Evolutionary conservation across 2,329 filamentous ascomycete genomes (phyloP), one percentile per base, ranked within the genome.

Genomic region (Talaromyces islandicus): DNA sequence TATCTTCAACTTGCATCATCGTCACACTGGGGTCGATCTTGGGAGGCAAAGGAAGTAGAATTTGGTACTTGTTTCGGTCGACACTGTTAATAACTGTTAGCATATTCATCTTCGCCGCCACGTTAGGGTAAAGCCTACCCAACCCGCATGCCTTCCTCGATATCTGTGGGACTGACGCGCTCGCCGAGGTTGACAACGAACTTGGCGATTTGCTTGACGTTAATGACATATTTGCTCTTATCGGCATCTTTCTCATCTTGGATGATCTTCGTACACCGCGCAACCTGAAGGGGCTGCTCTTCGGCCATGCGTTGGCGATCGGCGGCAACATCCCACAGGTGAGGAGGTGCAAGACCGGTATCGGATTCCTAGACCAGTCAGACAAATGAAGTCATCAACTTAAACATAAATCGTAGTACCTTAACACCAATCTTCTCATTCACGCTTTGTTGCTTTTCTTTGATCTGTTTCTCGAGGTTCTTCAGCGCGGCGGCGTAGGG

Each of bases 1-100:
- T 99, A 80, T 99, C 94, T 81, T 99, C 94, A 65, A 99, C 94
- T 56, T 94, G 97, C 94, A 99, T 99, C 94, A 99, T 99, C 43
- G 94, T 99, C 67, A 99, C 94, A 68, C 91, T 96, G 58, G 94
- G 93, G 72, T 99, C 94, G 80, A 99, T 99, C 84, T 97, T 99
- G 38, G 94, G 94, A 50, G 94, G 94, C 58, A 99, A 81, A 38
- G 94, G 94, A 54, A 99, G 84, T 76, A 99, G 87, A 71, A 99
- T 99, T 79, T 99, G 94, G 78, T 99, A 99, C 83, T 99, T 99
- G 82, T 95, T 97, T 60, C 94, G 85, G 77, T 99, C 94, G 74
- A 99, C 94, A 73, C 86, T 85, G 61, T 21, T 27, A 62, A 27
- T n/a, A 17, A 17, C 12, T 21, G 48, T 62, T 43, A 62, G 19